Evolutionary conservation across 352 stramenopile species (phyloP).

Genomic region (Phytophthora brassicae): DNA sequence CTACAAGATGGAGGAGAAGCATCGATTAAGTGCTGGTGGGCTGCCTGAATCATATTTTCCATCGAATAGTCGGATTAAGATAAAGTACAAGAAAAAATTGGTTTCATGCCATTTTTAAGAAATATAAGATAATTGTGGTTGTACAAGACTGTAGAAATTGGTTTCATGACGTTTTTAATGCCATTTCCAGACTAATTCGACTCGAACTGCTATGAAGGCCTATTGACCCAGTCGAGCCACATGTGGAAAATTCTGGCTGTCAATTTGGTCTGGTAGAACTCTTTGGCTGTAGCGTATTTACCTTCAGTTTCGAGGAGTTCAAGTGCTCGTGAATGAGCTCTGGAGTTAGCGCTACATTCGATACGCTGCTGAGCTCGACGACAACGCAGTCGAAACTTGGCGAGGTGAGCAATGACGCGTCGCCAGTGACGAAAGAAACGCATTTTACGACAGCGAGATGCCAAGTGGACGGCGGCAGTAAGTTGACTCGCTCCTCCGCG

Average conservation of each 20-base stretch:
- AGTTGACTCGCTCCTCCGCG: constrained; percentile 24
- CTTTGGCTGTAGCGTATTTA: constrained; percentile 52
- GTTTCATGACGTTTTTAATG: too few relatives aligned
- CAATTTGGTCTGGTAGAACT: constrained; percentile 39
- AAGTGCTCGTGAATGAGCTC: constrained; percentile 8
- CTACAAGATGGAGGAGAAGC: neutral
- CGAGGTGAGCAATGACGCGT: constrained; percentile 13
- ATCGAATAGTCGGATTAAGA: constrained; percentile 13
- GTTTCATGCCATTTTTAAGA: constrained; percentile 12
- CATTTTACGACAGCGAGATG: constrained; percentile 11
- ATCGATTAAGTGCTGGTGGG: constrained; percentile 26
- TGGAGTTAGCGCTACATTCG: neutral
- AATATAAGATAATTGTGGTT: too few relatives aligned
- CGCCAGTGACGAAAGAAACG: constrained; percentile 21
- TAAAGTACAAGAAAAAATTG: neutral
- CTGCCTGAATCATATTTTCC: constrained; percentile 37
- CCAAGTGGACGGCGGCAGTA: constrained; percentile 13
- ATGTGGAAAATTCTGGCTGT: constrained; percentile 18
- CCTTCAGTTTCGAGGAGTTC: constrained; percentile 35
- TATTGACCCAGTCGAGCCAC: too few relatives aligned
- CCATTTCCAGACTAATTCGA: too few relatives aligned
- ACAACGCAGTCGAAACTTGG: constrained; percentile 19
- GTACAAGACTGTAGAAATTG: too few relatives aligned
- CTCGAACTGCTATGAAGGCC: too few relatives aligned
- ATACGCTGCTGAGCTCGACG: constrained; percentile 16